These are phyloP conservation scores for Boletus vermiculosoides DNA, from an alignment of 768 basidiomycete species.

Conservation along the genomic window DNA sequence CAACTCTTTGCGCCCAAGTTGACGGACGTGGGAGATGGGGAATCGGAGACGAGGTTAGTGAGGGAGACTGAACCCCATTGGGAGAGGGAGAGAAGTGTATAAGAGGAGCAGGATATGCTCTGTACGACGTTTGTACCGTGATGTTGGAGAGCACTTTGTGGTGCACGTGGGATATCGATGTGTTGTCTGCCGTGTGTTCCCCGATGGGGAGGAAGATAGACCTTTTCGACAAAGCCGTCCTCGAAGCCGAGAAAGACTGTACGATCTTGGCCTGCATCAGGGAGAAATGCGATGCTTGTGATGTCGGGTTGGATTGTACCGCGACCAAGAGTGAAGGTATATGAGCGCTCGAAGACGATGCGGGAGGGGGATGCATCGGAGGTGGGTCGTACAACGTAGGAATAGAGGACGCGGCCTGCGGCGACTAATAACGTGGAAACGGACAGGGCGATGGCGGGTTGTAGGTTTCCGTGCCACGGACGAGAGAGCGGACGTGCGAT, in stretches of 20 bases:
- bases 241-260: slow-evolving; percentile 57
- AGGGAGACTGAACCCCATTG: slow-evolving; percentile 50
- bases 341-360: slow-evolving; percentile 47
- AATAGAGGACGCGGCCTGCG: slow-evolving; percentile 56
- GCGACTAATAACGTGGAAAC: slow-evolving; percentile 57
- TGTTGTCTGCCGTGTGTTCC: slow-evolving; percentile 5
- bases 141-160: slow-evolving; percentile 27
- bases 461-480: slow-evolving; percentile 55
- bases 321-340: slow-evolving; percentile 37
- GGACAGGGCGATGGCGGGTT: slow-evolving; percentile 57
- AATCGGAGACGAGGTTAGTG: slow-evolving; percentile 26
- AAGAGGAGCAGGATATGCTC: slow-evolving; percentile 48
- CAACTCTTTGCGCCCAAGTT: slow-evolving; percentile 58
- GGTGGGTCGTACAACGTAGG: slow-evolving; percentile 47
- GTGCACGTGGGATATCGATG: slow-evolving; percentile 22
- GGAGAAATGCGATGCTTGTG: slow-evolving; percentile 51
- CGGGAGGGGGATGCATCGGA: slow-evolving; percentile 39
- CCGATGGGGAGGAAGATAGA: slow-evolving; percentile 34
- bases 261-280: slow-evolving; percentile 43
- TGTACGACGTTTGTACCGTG: slow-evolving; percentile 53
- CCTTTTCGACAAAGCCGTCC: slow-evolving; percentile 54
- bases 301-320: slow-evolving; percentile 43
- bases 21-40: slow-evolving; percentile 31
- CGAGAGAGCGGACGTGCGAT: slow-evolving; percentile 63
- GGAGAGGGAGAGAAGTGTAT: slow-evolving; percentile 55